Evolutionary conservation across 192 early-diverging fungal genomes (phyloP).

Genomic region (Mortierella claussenii): DNA sequence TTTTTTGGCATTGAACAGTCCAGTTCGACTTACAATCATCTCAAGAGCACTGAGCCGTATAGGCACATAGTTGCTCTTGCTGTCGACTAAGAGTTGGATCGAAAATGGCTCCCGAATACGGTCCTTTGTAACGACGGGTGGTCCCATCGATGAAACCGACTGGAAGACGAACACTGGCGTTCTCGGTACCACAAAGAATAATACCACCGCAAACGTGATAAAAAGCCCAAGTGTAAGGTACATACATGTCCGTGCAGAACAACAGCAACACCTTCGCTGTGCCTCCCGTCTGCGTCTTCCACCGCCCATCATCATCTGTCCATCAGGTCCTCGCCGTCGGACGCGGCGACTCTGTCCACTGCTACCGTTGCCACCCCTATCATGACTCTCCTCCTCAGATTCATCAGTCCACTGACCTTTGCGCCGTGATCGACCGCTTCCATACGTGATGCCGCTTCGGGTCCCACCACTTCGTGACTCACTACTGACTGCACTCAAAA

Average conservation of each 20-base stretch:
- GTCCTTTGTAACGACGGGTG: neutral
- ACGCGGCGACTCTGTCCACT: neutral
- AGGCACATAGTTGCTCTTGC: constrained; percentile 32
- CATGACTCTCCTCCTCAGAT: constrained; percentile 39
- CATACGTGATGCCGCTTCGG: constrained; percentile 24
- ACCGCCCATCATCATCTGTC: neutral
- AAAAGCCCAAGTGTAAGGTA: constrained; percentile 11
- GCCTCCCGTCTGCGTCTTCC: neutral
- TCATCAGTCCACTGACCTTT: constrained; percentile 48
- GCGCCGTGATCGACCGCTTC: constrained; percentile 36
- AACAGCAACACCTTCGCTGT: constrained; percentile 25
- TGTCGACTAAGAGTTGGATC: constrained; percentile 34
- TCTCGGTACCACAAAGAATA: constrained; percentile 38
- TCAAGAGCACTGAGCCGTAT: constrained; percentile 17
- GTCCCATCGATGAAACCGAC: constrained; percentile 6
- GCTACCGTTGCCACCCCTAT: neutral
- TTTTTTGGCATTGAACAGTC: too few relatives aligned
- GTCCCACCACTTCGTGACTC: constrained; percentile 18
- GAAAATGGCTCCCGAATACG: constrained; percentile 27
- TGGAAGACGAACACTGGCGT: constrained; percentile 25
- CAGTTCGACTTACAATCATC: constrained; percentile 15
- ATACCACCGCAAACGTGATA: constrained; percentile 11
- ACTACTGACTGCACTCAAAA: constrained; percentile 16
- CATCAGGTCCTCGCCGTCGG: neutral
- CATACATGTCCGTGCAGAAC: constrained; percentile 13